These are phyloP conservation scores for Aspergillus indologenus DNA, from an alignment of 495 filamentous ascomycete genomes.

Conservation along the genomic window DNA sequence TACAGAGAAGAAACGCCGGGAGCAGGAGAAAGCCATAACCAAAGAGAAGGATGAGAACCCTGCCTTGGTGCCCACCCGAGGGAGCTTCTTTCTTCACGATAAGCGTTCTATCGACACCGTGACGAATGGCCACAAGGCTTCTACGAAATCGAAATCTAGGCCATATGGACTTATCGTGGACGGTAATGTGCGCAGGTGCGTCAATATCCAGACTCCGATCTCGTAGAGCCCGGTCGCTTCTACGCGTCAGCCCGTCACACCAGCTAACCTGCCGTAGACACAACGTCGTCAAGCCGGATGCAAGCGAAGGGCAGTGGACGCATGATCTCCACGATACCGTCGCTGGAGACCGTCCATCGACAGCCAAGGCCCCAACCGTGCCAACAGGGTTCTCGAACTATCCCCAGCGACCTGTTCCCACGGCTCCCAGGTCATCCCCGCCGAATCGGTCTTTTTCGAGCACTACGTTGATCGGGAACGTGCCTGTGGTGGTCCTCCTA, in stretches of 20 bases:
- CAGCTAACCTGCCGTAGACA: slow-evolving; percentile 54
- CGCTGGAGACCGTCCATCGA: slow-evolving; percentile 44
- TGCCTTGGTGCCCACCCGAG: slow-evolving; percentile 90
- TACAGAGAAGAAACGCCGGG: slow-evolving; percentile 69
- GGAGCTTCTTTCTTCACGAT: slow-evolving; percentile 96
- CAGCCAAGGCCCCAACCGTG: slow-evolving; percentile 20
- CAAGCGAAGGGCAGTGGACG: slow-evolving; percentile 79
- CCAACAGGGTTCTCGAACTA: slow-evolving; percentile 20
- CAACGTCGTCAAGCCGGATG: slow-evolving; percentile 65
- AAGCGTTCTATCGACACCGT: slow-evolving; percentile 73
- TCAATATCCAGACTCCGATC: neutral
- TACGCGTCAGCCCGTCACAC: neutral
- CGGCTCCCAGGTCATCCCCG: slow-evolving; percentile 46
- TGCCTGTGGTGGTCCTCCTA: slow-evolving; percentile 77
- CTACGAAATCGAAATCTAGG: slow-evolving; percentile 43
- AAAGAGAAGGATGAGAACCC: slow-evolving; percentile 87
- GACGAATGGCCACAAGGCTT: slow-evolving; percentile 51
- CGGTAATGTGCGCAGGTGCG: slow-evolving; percentile 44
- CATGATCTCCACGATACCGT: slow-evolving; percentile 94
- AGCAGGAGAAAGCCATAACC: slow-evolving; percentile 80
- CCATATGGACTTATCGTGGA: slow-evolving; percentile 48
- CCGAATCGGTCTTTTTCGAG: slow-evolving; percentile 68
- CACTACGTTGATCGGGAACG: slow-evolving; percentile 68
- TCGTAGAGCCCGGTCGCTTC: neutral
- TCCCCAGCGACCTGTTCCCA: slow-evolving; percentile 35